Percentiles rank a stretch among this genome's conserved stretches.
phyloP scores from a whole-genome alignment of 2,329 filamentous ascomycete species.

The Amesomyces nigricolor region DNA sequence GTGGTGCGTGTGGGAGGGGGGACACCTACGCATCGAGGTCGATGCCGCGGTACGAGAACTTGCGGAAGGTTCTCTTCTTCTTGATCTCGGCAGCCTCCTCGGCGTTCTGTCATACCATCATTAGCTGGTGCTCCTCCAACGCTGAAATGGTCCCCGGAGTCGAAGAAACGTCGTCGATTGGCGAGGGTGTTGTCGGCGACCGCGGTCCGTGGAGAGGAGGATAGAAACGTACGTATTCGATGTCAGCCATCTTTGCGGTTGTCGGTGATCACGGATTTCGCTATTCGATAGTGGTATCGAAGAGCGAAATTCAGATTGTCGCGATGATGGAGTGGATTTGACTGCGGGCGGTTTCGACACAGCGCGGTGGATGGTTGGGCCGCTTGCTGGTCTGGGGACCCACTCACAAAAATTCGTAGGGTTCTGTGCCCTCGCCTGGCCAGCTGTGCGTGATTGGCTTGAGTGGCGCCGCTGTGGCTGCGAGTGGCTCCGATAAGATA shows the following conservation, averaged over 20 bases:
- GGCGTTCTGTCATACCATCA: conserved; percentile 61
- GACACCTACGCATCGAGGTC: conserved; percentile 93
- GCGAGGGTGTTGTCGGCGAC: neutral
- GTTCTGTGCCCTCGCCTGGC: conserved; percentile 26
- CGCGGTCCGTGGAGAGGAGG: neutral
- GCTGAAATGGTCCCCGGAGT: neutral
- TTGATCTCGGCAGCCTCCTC: conserved; percentile 99
- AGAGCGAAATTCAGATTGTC: conserved; percentile 30
- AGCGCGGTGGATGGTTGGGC: conserved; percentile 19
- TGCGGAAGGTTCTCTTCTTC: conserved; percentile 99
- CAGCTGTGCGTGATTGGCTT: conserved; percentile 18
- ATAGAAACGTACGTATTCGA: conserved; percentile 30
- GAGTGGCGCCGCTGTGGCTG: conserved; percentile 17
- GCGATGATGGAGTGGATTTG: conserved; percentile 28
- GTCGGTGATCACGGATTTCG: conserved; percentile 30
- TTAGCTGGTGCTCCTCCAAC: conserved; percentile 4
- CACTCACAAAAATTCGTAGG: conserved; percentile 29
- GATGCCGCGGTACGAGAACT: conserved; percentile 99
- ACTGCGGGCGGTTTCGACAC: conserved; percentile 20
- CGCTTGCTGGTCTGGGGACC: conserved; percentile 13
- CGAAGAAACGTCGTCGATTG: neutral
- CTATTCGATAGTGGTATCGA: conserved; percentile 36
- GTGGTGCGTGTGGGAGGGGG: neutral
- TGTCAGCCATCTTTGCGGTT: conserved; percentile 70
- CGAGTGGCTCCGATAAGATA: conserved; percentile 10